phyloP scores from a whole-genome alignment of 2,329 filamentous ascomycete genomes.

The Scopulariopsis brevicaulis region DNA sequence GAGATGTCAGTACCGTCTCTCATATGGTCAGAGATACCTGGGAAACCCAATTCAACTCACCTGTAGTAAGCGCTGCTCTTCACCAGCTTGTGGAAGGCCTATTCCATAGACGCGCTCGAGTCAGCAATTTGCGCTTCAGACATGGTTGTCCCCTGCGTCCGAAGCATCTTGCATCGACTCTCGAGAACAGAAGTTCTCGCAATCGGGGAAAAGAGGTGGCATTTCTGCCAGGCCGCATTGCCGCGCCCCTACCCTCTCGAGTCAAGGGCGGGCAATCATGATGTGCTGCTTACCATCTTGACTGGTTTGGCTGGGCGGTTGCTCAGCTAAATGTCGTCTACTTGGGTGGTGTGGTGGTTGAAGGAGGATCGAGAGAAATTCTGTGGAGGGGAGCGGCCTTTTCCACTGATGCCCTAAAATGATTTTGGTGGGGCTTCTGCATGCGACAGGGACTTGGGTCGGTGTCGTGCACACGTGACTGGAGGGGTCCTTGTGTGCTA shows the following conservation, averaged over 20 bases:
- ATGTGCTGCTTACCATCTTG: constrained; percentile 57
- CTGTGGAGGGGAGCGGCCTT: constrained; percentile 23
- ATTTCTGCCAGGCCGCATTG: constrained; percentile 26
- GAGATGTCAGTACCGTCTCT: constrained; percentile 2
- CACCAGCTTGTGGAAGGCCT: constrained; percentile 88
- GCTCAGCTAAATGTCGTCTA: constrained; percentile 2
- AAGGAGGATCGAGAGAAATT: constrained; percentile 13
- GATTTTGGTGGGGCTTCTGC: constrained; percentile 2
- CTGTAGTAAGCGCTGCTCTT: constrained; percentile 99
- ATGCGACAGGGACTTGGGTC: background rate
- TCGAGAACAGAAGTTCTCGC: constrained; percentile 6
- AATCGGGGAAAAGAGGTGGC: constrained; percentile 15
- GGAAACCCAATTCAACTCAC: constrained; percentile 40
- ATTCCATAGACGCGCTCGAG: constrained; percentile 51
- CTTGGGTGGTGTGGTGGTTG: constrained; percentile 5
- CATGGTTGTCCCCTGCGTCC: constrained; percentile 32
- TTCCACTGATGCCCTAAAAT: constrained; percentile 3
- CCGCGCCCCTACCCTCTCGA: background rate
- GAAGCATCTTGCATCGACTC: constrained; percentile 99
- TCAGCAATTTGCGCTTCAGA: constrained; percentile 99
- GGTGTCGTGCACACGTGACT: constrained; percentile 1
- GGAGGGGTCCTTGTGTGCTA: background rate
- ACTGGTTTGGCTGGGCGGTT: constrained; percentile 24
- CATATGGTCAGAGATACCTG: background rate
- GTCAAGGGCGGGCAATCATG: constrained; percentile 1